Evolutionary conservation across 768 basidiomycete species (phyloP), one percentile per base, ranked within the genome.

Genomic region (Russula sp.): DNA sequence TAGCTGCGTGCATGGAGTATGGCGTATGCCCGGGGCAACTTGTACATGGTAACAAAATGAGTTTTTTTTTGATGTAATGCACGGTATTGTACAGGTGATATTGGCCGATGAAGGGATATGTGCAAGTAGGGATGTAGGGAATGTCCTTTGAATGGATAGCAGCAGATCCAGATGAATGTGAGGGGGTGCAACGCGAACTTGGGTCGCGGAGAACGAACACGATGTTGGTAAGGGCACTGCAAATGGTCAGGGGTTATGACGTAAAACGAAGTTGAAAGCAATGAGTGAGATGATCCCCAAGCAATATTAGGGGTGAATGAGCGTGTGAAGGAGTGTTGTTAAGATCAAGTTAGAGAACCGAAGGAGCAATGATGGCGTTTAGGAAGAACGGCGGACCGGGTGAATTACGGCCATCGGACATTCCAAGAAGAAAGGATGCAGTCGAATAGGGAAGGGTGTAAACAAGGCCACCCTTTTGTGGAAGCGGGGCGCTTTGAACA

Each of bases 1-100:
- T 22, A 45, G 39, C 34, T 45, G 48, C 39, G 31, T 39, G 54
- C 55, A 39, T 45, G 63, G 49, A 45, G 31, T 31, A 59, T 51
- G 49, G 48, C 57, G 37, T 49, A 32, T 50, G 54, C 48, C 35
- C 6, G n/a, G 35, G 44, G 59, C 34, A 59, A 56, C 58, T 60
- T 64, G 63, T 60, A 64, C 58, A 64, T 51, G 42, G 52, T 54
- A 31, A 55, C 47, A 64, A 42, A 55, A 52, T 22, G 13, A 13
- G 16, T 50, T 59, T 52, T 59, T 52, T 62, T 54, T 63, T 59
- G 49, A 64, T 56, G 45, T 64, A 44, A 54, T 54, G 57, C 57
- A 57, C 52, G n/a, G 48, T 64, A 54, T 64, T 64, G 63, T 64
- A 64, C 63, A 64, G 57, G 63, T 64, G 54, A 64, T 59, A 50